A percentile compares a stretch with the other conserved stretches of the same genome.
phyloP scores from a whole-genome alignment of 1,139 yeast species.

The Lodderomyces theae region DNA sequence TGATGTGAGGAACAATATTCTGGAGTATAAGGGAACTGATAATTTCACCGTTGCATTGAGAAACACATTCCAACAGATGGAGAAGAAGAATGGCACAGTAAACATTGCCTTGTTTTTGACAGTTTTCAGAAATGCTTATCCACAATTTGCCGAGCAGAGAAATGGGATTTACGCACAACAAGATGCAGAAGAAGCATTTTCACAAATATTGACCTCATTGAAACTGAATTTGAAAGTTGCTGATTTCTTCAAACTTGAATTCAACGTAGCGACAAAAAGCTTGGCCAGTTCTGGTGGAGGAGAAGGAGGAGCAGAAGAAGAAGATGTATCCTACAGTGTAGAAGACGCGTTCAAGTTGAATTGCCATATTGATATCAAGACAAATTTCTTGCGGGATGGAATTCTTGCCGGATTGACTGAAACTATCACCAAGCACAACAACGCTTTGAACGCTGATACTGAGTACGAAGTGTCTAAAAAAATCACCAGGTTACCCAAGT shows the following conservation, averaged over 20 bases:
- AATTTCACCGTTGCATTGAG: conserved; percentile 29
- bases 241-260: conserved; percentile 61
- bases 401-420: conserved; percentile 72
- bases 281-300: conserved; percentile 52
- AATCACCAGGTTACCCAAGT: conserved; percentile 81
- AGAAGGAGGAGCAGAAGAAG: conserved; percentile 43
- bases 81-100: conserved; percentile 43
- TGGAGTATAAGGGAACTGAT: conserved; percentile 13
- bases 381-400: conserved; percentile 90
- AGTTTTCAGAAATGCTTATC: conserved; percentile 62
- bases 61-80: conserved; percentile 46
- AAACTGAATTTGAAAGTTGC: conserved; percentile 50
- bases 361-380: conserved; percentile 83
- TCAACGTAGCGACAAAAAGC: conserved; percentile 60
- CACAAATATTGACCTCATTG: conserved; percentile 65
- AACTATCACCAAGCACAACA: conserved; percentile 72
- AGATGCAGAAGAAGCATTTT: conserved; percentile 96
- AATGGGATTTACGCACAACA: conserved; percentile 86
- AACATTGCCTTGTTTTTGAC: conserved; percentile 67
- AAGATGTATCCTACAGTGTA: conserved; percentile 42
- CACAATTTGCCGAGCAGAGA: conserved; percentile 84
- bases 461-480: conserved; percentile 65
- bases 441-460: conserved; percentile 66
- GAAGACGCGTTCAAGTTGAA: conserved; percentile 69
- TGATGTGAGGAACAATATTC: conserved; percentile 46